Evolutionary conservation across 371 early-diverging fungal species (phyloP).

Genomic region (Haplosporangium sp.): DNA sequence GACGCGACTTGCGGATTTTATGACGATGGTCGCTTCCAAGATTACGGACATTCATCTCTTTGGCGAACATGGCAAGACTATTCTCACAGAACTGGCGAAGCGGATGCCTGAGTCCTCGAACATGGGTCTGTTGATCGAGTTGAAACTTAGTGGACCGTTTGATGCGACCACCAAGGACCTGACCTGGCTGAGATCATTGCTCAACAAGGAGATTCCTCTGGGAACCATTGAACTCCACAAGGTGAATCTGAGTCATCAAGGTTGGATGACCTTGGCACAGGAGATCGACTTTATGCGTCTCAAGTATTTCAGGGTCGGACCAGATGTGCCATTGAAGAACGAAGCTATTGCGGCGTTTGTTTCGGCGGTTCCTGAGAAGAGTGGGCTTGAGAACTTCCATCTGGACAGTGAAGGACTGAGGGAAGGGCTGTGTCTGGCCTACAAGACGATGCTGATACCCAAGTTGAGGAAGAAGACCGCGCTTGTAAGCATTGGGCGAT

Average conservation of each 20-base stretch:
- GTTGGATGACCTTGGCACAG: conserved; percentile 46
- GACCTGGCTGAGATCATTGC: conserved; percentile 31
- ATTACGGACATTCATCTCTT: conserved; percentile 33
- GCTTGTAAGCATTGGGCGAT: conserved; percentile 35
- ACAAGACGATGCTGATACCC: conserved; percentile 14
- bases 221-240: conserved; percentile 32
- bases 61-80: conserved; percentile 21
- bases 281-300: conserved; percentile 35
- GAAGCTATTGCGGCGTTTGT: conserved; percentile 37
- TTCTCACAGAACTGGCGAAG: conserved; percentile 25
- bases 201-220: conserved; percentile 25
- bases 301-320: conserved; percentile 28
- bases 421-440: conserved; percentile 10
- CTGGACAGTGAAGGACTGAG: conserved; percentile 26
- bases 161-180: conserved; percentile 36
- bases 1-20: conserved; percentile 29
- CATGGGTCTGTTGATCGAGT: conserved; percentile 19
- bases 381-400: conserved; percentile 39
- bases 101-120: conserved; percentile 27
- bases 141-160: conserved; percentile 35
- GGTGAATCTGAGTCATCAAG: conserved; percentile 43
- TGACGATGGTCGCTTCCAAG: conserved; percentile 28
- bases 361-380: conserved; percentile 19
- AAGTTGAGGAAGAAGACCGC: conserved; percentile 31
- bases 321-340: conserved; percentile 26